Conservation (phyloP, 2,329 filamentous ascomycete genomes). For the Neopestalotiopsis sp. region DNA sequence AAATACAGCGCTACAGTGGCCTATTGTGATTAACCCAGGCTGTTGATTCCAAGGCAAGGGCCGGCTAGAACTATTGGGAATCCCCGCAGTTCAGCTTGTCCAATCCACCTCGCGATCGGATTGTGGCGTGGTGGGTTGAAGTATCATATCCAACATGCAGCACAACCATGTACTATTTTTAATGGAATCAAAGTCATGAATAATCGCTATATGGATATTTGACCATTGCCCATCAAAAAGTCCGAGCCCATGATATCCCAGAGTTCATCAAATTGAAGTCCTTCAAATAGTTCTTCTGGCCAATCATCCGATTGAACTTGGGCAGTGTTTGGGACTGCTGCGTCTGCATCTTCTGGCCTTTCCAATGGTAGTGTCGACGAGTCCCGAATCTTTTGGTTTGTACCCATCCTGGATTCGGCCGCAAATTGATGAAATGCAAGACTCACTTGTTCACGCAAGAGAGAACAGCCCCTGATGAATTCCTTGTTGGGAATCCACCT, state of each 20-base stretch:
- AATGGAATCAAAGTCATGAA: too few species aligned
- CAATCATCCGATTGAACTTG: background rate
- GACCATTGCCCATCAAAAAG: constrained; percentile 1
- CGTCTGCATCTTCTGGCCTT: background rate
- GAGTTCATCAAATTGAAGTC: constrained; percentile 6
- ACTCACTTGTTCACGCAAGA: constrained; percentile 14
- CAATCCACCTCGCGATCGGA: background rate
- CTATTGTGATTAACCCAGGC: background rate
- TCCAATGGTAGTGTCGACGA: background rate
- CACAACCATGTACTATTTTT: too few species aligned
- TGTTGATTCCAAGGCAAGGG: background rate
- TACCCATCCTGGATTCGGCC: background rate
- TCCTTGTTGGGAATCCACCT: constrained; percentile 2
- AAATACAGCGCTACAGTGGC: background rate
- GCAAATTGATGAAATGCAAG: background rate
- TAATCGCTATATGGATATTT: background rate
- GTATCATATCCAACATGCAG: background rate
- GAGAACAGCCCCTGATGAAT: constrained; percentile 4
- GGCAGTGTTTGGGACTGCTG: background rate
- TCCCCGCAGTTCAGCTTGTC: background rate
- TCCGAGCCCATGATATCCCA: constrained; percentile 7
- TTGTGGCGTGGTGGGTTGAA: background rate
- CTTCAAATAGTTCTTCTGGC: background rate
- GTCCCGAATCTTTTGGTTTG: background rate
- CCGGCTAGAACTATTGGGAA: background rate